A percentile compares a stretch with the other conserved stretches of the same genome.
Evolutionary conservation across 139 green algal species (phyloP).

Genomic region (Picocystis salinarum): DNA sequence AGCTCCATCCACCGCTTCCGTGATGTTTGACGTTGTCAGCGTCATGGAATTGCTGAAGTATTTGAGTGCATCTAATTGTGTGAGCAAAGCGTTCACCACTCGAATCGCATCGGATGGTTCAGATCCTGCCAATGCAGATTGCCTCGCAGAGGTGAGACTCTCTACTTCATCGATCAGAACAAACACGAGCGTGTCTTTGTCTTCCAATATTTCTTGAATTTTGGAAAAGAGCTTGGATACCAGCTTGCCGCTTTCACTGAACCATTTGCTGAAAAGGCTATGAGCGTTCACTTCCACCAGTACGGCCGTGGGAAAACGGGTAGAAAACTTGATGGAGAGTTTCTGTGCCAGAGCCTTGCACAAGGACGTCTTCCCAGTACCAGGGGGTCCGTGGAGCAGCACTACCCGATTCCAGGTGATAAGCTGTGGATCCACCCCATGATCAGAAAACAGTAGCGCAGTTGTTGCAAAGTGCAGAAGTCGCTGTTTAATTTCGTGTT

Average conservation of each 20-base stretch:
- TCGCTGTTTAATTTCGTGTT: constrained; percentile 45
- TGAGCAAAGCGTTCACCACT: constrained; percentile 88
- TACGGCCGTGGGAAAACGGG: constrained; percentile 9
- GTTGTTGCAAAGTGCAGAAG: constrained; percentile 61
- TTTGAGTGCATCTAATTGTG: constrained; percentile 74
- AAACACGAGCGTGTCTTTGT: constrained; percentile 73
- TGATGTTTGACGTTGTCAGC: constrained; percentile 67
- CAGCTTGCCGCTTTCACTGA: constrained; percentile 76
- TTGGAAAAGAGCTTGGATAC: constrained; percentile 19
- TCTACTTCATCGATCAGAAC: constrained; percentile 88
- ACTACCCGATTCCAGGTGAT: constrained; percentile 24
- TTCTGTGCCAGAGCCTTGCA: constrained; percentile 70
- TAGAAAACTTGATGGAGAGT: constrained; percentile 27
- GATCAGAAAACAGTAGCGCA: constrained; percentile 68
- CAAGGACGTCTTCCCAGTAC: constrained; percentile 60
- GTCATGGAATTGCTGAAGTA: constrained; percentile 65
- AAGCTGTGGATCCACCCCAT: constrained; percentile 30
- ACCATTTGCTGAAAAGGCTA: constrained; percentile 85
- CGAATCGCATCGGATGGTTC: constrained; percentile 81
- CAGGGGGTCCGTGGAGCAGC: constrained; percentile 76
- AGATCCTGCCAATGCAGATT: constrained; percentile 36
- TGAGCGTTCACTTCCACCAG: constrained; percentile 94
- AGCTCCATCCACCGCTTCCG: constrained; percentile 63
- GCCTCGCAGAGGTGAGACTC: constrained; percentile 55
- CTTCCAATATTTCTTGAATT: constrained; percentile 70